A percentile compares a stretch with the other conserved stretches of the same genome.
Conservation (phyloP, 2,329 filamentous ascomycete species). For the Helotiales sp. region DNA sequence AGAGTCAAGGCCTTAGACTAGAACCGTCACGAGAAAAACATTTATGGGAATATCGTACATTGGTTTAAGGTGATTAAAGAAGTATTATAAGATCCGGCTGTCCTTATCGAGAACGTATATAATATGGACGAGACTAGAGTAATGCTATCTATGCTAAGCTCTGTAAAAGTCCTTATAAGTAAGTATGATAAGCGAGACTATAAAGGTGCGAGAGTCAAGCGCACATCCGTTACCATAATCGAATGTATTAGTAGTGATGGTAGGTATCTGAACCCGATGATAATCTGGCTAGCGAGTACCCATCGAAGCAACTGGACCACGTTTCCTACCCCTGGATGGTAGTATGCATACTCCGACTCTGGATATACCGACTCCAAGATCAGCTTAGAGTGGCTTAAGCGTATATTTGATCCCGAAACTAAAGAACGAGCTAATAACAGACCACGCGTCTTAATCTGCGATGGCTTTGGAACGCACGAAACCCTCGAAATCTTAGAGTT, state of each 20-base stretch:
- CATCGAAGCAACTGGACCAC: slow-evolving; percentile 31
- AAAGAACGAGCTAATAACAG: slow-evolving; percentile 32
- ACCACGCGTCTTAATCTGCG: slow-evolving; percentile 36
- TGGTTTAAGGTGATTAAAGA: slow-evolving; percentile 35
- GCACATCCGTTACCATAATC: slow-evolving; percentile 18
- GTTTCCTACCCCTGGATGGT: slow-evolving; percentile 31
- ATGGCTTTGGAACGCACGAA: slow-evolving; percentile 38
- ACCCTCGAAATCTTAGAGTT: slow-evolving; percentile 34
- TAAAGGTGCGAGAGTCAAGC: slow-evolving; percentile 31
- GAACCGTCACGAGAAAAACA: slow-evolving; percentile 25
- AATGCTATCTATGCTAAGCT: slow-evolving; percentile 31
- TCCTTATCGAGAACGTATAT: slow-evolving; percentile 28
- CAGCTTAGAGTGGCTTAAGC: slow-evolving; percentile 38
- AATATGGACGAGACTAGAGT: too few species aligned
- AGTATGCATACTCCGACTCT: slow-evolving; percentile 28
- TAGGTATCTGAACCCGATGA: slow-evolving; percentile 28
- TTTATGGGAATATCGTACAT: slow-evolving; percentile 34
- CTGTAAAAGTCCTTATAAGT: slow-evolving; percentile 36
- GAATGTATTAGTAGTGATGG: slow-evolving; percentile 25
- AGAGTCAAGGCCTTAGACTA: slow-evolving; percentile 19
- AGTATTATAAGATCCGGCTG: slow-evolving; percentile 15
- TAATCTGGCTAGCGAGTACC: slow-evolving; percentile 32
- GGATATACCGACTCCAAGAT: slow-evolving; percentile 35
- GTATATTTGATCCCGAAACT: slow-evolving; percentile 38
- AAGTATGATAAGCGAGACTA: slow-evolving; percentile 27